Conservation (phyloP, 2,329 filamentous ascomycete genomes). For the Colletotrichum tofieldiae region DNA sequence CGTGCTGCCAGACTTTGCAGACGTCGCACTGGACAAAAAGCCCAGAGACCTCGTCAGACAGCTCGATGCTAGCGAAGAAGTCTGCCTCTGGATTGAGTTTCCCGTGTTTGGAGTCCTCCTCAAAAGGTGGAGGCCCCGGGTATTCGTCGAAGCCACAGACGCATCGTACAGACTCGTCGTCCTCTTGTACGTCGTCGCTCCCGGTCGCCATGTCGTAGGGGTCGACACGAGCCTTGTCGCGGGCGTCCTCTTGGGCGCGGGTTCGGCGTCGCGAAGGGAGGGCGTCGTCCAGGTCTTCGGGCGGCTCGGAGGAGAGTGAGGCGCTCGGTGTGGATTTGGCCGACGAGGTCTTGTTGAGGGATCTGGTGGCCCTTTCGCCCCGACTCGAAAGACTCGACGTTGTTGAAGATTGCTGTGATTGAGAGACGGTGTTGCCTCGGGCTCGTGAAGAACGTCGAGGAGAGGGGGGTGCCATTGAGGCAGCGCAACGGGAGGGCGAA, state of each 20-base stretch:
- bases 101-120: conserved; percentile 67
- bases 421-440: conserved; percentile 82
- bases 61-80: conserved; percentile 71
- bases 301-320: conserved; percentile 79
- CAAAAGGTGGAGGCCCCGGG: conserved; percentile 82
- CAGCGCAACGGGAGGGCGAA: conserved; percentile 33
- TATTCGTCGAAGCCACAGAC: conserved; percentile 96
- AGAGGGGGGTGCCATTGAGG: conserved; percentile 74
- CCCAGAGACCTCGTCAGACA: conserved; percentile 89
- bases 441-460: conserved; percentile 94
- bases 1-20: conserved; percentile 99
- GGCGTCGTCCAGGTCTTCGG: conserved; percentile 78
- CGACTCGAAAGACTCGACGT: conserved; percentile 84
- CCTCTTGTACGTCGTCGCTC: conserved; percentile 81
- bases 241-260: conserved; percentile 78
- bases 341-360: conserved; percentile 80
- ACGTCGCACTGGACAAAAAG: conserved; percentile 98
- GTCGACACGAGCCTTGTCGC: conserved; percentile 63
- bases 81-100: conserved; percentile 73
- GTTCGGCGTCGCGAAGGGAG: conserved; percentile 84
- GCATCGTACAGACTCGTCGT: conserved; percentile 96
- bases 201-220: conserved; percentile 72
- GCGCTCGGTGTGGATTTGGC: conserved; percentile 83
- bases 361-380: conserved; percentile 81
- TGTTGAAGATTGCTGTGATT: conserved; percentile 83